Conservation (phyloP, 768 basidiomycete species). For the Glaciozyma martinii region DNA sequence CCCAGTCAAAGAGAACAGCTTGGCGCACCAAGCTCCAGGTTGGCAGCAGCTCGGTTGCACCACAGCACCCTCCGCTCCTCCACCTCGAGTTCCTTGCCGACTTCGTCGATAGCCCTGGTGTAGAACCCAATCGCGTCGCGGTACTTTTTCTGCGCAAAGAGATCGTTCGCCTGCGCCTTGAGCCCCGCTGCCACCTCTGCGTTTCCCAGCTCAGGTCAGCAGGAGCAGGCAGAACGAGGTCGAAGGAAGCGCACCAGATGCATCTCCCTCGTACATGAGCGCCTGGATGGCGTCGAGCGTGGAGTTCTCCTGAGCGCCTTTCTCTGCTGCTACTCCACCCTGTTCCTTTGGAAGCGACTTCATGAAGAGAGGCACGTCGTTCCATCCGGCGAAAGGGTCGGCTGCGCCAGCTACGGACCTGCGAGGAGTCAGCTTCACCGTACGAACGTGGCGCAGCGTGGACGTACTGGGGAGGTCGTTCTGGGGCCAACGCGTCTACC, state of each 20-base stretch:
- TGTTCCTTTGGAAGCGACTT: constrained; percentile 54
- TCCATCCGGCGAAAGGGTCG: constrained; percentile 43
- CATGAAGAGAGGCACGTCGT: constrained; percentile 86
- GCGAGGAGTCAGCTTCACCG: neutral
- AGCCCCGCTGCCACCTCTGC: constrained; percentile 83
- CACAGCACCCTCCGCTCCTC: constrained; percentile 50
- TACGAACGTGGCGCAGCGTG: neutral
- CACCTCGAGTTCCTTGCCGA: constrained; percentile 52
- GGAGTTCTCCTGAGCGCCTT: constrained; percentile 51
- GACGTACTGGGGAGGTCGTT: neutral
- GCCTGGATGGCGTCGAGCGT: constrained; percentile 74
- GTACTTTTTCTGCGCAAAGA: constrained; percentile 75
- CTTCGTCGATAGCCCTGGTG: constrained; percentile 75
- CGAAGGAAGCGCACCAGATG: constrained; percentile 64
- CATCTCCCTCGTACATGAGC: constrained; percentile 78
- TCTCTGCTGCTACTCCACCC: neutral
- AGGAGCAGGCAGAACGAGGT: constrained; percentile 2
- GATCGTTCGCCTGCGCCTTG: constrained; percentile 92
- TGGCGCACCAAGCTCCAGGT: constrained; percentile 69
- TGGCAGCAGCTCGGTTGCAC: constrained; percentile 86
- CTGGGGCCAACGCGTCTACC: neutral
- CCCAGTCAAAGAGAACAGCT: neutral
- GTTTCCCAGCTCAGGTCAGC: neutral
- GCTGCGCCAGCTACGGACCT: neutral
- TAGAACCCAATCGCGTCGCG: constrained; percentile 86